These are phyloP conservation scores for Cornus kousa DNA, from an alignment of 148 eudicot genomes.

Conservation along the genomic window DNA sequence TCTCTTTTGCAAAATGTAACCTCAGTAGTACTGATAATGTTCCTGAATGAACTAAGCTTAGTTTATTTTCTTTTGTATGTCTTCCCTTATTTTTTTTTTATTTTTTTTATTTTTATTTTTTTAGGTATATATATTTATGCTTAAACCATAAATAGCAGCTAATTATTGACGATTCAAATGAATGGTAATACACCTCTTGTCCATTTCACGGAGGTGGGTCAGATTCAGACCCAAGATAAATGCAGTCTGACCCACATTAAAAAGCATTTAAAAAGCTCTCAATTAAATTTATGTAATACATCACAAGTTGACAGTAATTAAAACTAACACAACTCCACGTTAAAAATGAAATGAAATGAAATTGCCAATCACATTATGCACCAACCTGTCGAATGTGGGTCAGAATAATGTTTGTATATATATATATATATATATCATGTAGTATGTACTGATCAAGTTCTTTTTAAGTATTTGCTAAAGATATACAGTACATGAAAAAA, in stretches of 20 bases:
- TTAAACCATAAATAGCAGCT: background rate
- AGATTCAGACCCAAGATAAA: background rate
- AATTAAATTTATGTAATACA: too few relatives aligned
- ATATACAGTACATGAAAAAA: too few relatives aligned
- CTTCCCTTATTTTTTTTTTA: too few relatives aligned
- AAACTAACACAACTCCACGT: background rate
- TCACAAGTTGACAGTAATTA: background rate
- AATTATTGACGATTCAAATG: background rate
- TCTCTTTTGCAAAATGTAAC: constrained; percentile 3
- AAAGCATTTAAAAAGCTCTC: background rate
- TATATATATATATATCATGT: too few relatives aligned
- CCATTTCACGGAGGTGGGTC: background rate
- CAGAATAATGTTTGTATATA: background rate
- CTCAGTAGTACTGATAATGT: background rate
- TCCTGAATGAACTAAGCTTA: too few relatives aligned
- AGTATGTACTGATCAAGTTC: background rate
- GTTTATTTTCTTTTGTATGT: too few relatives aligned
- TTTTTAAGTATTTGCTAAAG: too few relatives aligned
- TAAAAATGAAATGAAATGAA: background rate
- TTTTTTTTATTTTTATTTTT: background rate
- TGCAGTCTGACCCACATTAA: background rate
- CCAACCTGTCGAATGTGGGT: background rate
- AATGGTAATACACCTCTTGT: background rate
- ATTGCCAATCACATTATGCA: background rate
- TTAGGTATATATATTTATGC: background rate